Base-by-base conservation (phyloP, 805 yeast genomes). In the Brettanomyces sp. region DNA sequence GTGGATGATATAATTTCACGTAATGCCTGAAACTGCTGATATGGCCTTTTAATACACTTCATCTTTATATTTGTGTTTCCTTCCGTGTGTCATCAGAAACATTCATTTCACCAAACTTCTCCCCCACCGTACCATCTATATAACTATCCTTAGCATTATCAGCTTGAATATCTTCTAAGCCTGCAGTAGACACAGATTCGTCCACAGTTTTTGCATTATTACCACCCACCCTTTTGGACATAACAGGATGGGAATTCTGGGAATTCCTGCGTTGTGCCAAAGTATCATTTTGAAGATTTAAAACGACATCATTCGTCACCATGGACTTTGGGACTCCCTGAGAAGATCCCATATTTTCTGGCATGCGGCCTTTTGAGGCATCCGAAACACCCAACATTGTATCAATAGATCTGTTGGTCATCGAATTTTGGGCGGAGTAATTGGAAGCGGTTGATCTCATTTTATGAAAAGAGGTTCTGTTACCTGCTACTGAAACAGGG, bases 101-200 rank as follows among this genome's bases (percentile, higher is more conserved):
- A 24, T 52, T 48, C 7, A 56, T 22, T 32, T 56, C 58, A 24
- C 52, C 63, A 32, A 53, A 56, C 44, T 58, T 52, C 25, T 55
- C 55, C 38, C 46, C 47, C 6, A 45, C 24, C 39, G 30, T 45
- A 36, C 49, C 55, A 41, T 52, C 57, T 36, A 47, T 48, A 23
- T 44, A 45, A 11, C 54, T 51, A 8, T 52, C 52, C 43, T 32
- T 33, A 13, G 43, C 18, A 21, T 28, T 18, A 18, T 38, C 25
- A 35, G 22, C 38, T 18, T 12, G 38, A 6, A 14, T 8, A 14
- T 35, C 38, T 8, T n/a, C 38, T 14, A 14, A 35, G 6, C 25
- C 25, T 12, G 40, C 22, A 21, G 40, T 18, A 14, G n/a, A 12
- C 41, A 18, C 24, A 18, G n/a, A 12, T 24, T n/a, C 25, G 7